Evolutionary conservation across 306 rosid species (phyloP), one percentile per base, ranked within the genome.

Genomic region (Lathyrus sativus): DNA sequence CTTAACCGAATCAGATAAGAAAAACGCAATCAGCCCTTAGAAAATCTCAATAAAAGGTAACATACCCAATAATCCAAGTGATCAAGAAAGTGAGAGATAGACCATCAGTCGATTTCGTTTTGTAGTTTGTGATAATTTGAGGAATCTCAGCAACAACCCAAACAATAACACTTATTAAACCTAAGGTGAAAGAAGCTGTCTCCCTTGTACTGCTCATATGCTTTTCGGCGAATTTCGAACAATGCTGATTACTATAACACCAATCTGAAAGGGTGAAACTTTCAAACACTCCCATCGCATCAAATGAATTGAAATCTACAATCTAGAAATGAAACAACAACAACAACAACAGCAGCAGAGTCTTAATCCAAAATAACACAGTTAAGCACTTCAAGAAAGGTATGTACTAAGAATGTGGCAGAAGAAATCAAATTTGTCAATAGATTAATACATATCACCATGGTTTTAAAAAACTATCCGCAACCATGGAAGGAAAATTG

Each of bases 81-180:
- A 76, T 15, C 87, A 91, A 89, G 90, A 91, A 91, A 76, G 81
- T 68, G 29, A 74, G 6, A 46, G 98, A 87, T 54, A 91, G 85
- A 41, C 96, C 92, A n/a, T 89, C 83, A 0, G 89, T 33, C 4
- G 96, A 91, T 68, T 89, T 87, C n/a, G 82, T 55, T 67, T 10
- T 69, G 74, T 76, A 85, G 80, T 89, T 89, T 8, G 95, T 89
- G 77, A 87, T 62, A 58, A 91, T 67, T 68, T 89, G 98, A 59
- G 98, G 98, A 29, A 91, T 75, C 86, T 91, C 98, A 68, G 96
- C 98, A 35, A 81, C 84, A 70, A 82, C 77, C 98, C 98, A 91
- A 79, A 82, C 73, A 41, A 67, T 7, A 24, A 91, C 89, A 76
- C 96, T 89, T 45, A 84, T 19, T 10, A 82, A 1, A 50, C 98